A percentile compares a stretch with the other conserved stretches of the same genome.
Evolutionary conservation across 116 monocot genomes (phyloP).

Genomic region (Phalaenopsis hybrid): DNA sequence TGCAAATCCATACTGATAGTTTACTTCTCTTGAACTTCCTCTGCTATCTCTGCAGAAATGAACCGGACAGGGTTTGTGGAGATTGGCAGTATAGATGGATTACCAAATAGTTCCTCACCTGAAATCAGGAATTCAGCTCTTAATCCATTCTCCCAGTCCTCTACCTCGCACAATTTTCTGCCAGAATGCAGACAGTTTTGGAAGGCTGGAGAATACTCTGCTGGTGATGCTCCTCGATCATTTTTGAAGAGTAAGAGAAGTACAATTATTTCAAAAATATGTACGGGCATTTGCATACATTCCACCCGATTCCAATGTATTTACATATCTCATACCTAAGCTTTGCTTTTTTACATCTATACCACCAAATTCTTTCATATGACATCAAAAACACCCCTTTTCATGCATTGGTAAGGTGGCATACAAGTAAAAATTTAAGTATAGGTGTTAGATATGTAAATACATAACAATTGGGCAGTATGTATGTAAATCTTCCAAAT

Average conservation of each 20-base stretch:
- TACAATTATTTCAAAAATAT: background rate
- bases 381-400: too few species aligned
- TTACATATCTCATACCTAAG: too few species aligned
- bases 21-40: background rate
- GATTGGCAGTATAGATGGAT: background rate
- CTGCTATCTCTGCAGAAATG: background rate
- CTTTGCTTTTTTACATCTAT: too few species aligned
- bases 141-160: background rate
- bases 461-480: too few species aligned
- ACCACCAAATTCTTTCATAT: too few species aligned
- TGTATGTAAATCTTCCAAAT: too few species aligned
- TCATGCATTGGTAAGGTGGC: too few species aligned
- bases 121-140: background rate
- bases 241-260: slow-evolving; percentile 17
- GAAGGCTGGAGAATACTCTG: slow-evolving; percentile 76
- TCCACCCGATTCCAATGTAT: too few species aligned
- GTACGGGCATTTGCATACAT: too few species aligned
- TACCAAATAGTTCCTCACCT: background rate
- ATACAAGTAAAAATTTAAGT: too few species aligned
- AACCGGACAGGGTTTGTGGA: background rate
- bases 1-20: background rate
- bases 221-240: slow-evolving; percentile 7
- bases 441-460: too few species aligned
- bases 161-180: slow-evolving; percentile 3
- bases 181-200: slow-evolving; percentile 60